Conservation (phyloP, 495 filamentous ascomycete genomes). For the Penicillium nucicola region DNA sequence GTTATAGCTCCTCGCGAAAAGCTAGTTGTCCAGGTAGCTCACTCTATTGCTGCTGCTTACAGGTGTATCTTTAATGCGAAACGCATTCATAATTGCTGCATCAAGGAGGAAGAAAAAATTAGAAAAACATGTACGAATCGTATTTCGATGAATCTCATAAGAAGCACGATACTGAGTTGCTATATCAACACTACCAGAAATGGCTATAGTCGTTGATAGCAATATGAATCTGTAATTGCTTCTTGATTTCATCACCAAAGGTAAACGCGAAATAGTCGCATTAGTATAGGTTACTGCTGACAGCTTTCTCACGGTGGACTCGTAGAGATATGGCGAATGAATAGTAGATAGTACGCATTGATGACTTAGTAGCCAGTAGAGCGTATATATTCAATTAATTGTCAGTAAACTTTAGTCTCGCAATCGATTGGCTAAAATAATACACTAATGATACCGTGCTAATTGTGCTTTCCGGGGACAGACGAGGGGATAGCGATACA, state of each 20-base stretch:
- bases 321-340: background rate
- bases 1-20: constrained; percentile 1
- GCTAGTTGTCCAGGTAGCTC: background rate
- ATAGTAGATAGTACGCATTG: constrained; percentile 2
- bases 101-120: constrained; percentile 24
- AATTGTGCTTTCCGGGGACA: constrained; percentile 2
- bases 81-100: constrained; percentile 11
- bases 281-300: background rate
- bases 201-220: constrained; percentile 28
- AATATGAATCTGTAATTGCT: constrained; percentile 1
- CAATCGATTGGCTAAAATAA: constrained; percentile 1
- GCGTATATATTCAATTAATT: background rate
- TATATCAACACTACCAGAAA: constrained; percentile 25
- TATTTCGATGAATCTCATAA: constrained; percentile 16
- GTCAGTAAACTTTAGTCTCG: background rate
- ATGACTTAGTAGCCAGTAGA: constrained; percentile 3
- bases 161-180: constrained; percentile 16
- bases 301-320: background rate
- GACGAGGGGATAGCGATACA: constrained; percentile 3
- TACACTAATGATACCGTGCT: constrained; percentile 5
- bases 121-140: constrained; percentile 13
- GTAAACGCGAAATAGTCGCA: background rate
- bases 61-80: constrained; percentile 1
- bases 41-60: background rate
- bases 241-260: constrained; percentile 1